phyloP scores from a whole-genome alignment of 2,329 filamentous ascomycete genomes.

The Talaromyces amestolkiae region DNA sequence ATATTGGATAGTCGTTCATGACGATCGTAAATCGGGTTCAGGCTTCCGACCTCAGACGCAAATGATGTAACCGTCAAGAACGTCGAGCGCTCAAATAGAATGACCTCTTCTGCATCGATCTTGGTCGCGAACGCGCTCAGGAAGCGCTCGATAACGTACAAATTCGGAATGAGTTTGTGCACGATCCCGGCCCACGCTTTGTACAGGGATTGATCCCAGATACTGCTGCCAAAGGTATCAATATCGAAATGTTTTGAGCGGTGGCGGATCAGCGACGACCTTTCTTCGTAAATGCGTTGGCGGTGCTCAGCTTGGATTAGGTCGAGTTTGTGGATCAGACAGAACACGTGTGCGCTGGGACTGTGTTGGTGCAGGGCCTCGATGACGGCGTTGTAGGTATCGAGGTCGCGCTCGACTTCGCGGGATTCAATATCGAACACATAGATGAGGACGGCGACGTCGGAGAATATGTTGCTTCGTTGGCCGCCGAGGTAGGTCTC shows the following conservation, averaged over 20 bases:
- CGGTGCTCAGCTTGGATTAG: conserved; percentile 78
- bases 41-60: conserved; percentile 68
- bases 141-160: conserved; percentile 81
- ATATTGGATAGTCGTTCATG: conserved; percentile 96
- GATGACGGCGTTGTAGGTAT: conserved; percentile 89
- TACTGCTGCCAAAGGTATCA: conserved; percentile 89
- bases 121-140: conserved; percentile 77
- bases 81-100: conserved; percentile 91
- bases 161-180: conserved; percentile 94
- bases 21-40: conserved; percentile 87
- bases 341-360: conserved; percentile 77
- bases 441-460: conserved; percentile 96
- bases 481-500: conserved; percentile 97
- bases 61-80: conserved; percentile 96
- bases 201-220: conserved; percentile 98
- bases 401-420: conserved; percentile 87
- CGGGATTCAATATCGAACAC: conserved; percentile 98
- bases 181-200: conserved; percentile 98
- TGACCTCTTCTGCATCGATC: conserved; percentile 88
- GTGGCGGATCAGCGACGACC: conserved; percentile 70
- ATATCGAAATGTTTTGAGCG: conserved; percentile 72
- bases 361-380: conserved; percentile 85
- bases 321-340: conserved; percentile 98
- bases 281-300: conserved; percentile 79
- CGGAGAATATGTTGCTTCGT: conserved; percentile 92